These are phyloP conservation scores for Backusella mclennaniae DNA, from an alignment of 192 early-diverging fungal genomes.

Conservation along the genomic window DNA sequence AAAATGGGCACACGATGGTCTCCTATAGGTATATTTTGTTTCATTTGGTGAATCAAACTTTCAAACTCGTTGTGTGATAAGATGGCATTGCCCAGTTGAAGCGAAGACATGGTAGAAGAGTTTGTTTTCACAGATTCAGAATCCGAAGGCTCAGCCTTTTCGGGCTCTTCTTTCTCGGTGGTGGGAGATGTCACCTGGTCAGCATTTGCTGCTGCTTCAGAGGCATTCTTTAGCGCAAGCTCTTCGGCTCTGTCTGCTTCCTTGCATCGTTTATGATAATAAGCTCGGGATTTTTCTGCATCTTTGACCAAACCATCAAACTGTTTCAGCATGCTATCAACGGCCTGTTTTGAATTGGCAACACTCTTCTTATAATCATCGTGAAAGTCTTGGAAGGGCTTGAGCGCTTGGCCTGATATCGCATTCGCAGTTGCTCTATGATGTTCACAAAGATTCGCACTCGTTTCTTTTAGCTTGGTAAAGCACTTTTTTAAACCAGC, in stretches of 20 bases:
- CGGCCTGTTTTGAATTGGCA: conserved; percentile 38
- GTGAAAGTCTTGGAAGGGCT: conserved; percentile 46
- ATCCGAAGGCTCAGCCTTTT: neutral
- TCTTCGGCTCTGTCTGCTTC: conserved; percentile 66
- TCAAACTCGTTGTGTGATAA: conserved; percentile 24
- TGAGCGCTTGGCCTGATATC: conserved; percentile 43
- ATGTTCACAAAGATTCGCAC: conserved; percentile 38
- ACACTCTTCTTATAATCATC: conserved; percentile 38
- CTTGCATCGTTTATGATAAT: conserved; percentile 51
- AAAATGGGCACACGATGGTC: conserved; percentile 71
- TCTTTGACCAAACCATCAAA: conserved; percentile 46
- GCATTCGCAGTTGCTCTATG: conserved; percentile 42
- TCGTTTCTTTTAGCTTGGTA: conserved; percentile 45
- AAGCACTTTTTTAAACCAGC: conserved; percentile 51
- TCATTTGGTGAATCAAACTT: conserved; percentile 46
- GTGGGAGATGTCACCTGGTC: neutral
- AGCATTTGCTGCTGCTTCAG: neutral
- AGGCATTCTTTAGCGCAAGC: conserved; percentile 23
- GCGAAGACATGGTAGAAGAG: neutral
- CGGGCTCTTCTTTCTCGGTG: neutral
- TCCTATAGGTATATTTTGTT: conserved; percentile 54
- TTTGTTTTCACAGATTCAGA: neutral
- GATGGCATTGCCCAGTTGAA: conserved; percentile 22
- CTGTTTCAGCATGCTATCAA: conserved; percentile 49
- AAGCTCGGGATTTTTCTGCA: conserved; percentile 39